These are phyloP conservation scores for Flaveria floridana DNA, from an alignment of 140 eudicot species.

Conservation along the genomic window DNA sequence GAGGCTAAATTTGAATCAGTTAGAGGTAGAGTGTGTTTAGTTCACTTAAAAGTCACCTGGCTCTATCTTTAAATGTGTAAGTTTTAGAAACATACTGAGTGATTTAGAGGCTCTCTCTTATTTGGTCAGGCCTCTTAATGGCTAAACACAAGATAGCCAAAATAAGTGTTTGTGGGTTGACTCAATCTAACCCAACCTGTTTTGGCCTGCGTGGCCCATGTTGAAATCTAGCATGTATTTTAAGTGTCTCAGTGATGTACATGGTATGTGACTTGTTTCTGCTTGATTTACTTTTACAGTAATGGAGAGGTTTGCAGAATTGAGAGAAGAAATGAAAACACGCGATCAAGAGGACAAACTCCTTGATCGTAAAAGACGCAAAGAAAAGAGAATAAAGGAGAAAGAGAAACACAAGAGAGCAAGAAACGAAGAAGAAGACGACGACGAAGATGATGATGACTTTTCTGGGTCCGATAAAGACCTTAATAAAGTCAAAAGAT, in stretches of 20 bases:
- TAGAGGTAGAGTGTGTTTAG: too few relatives aligned
- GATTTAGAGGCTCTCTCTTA: too few relatives aligned
- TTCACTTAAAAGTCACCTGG: too few relatives aligned
- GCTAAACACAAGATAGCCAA: too few relatives aligned
- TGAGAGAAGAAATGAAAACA: slow-evolving; percentile 63
- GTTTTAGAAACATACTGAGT: too few relatives aligned
- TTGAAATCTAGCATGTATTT: neutral
- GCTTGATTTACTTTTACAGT: slow-evolving; percentile 43
- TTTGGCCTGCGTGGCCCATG: neutral
- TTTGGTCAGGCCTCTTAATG: too few relatives aligned
- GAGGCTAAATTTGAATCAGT: too few relatives aligned
- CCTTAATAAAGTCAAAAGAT: slow-evolving; percentile 24
- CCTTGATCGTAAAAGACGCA: slow-evolving; percentile 63
- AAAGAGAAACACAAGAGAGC: slow-evolving; percentile 67
- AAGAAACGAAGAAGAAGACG: slow-evolving; percentile 55
- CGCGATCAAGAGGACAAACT: slow-evolving; percentile 78
- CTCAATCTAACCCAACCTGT: neutral
- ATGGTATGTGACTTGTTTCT: slow-evolving; percentile 1
- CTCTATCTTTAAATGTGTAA: too few relatives aligned
- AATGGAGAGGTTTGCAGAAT: slow-evolving; percentile 53
- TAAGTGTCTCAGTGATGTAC: neutral
- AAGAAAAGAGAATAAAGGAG: slow-evolving; percentile 72
- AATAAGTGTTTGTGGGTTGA: neutral
- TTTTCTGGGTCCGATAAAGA: slow-evolving; percentile 54
- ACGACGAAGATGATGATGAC: slow-evolving; percentile 46